phyloP scores from a whole-genome alignment of 345 rosid genomes.

The Xanthoceras sorbifolium region DNA sequence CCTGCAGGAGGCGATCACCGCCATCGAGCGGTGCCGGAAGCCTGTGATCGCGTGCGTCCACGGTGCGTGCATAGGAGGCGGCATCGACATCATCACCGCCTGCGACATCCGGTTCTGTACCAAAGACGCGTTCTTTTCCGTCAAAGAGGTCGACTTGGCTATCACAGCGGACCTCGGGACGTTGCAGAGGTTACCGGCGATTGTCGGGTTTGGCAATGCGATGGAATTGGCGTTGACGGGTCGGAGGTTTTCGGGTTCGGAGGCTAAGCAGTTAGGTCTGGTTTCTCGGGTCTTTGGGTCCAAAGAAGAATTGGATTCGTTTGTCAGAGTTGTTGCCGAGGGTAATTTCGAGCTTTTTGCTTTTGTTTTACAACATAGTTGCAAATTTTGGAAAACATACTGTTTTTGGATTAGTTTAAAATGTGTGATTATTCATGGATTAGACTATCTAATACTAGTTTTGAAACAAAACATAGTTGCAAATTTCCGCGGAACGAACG shows the following conservation, averaged over 20 bases:
- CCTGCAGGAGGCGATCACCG: conserved; percentile 72
- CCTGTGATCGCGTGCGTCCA: conserved; percentile 71
- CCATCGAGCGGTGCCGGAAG: conserved; percentile 79
- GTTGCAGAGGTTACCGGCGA: conserved; percentile 72
- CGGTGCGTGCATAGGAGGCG: conserved; percentile 86
- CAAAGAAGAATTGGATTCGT: conserved; percentile 51
- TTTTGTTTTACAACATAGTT: not conserved
- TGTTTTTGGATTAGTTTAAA: not conserved
- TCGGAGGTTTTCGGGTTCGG: conserved; percentile 56
- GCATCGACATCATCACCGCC: conserved; percentile 66
- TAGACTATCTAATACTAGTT: not conserved
- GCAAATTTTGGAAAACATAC: not conserved
- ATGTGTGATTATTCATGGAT: not conserved
- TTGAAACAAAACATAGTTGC: not conserved
- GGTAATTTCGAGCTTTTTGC: conserved; percentile 39
- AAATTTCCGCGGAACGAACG: too few species aligned
- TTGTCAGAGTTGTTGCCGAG: conserved; percentile 53
- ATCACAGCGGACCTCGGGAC: conserved; percentile 89
- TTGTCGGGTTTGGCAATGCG: conserved; percentile 70
- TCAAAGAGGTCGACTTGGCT: conserved; percentile 82
- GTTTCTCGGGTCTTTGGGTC: conserved; percentile 73
- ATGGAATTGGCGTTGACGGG: conserved; percentile 76
- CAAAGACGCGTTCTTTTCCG: conserved; percentile 62
- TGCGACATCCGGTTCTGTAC: conserved; percentile 78
- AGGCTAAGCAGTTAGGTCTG: conserved; percentile 77